Percentiles rank a stretch among this genome's conserved stretches.
Conservation (phyloP, 1,139 yeast genomes). For the Pneumocystis wakefieldiae region DNA sequence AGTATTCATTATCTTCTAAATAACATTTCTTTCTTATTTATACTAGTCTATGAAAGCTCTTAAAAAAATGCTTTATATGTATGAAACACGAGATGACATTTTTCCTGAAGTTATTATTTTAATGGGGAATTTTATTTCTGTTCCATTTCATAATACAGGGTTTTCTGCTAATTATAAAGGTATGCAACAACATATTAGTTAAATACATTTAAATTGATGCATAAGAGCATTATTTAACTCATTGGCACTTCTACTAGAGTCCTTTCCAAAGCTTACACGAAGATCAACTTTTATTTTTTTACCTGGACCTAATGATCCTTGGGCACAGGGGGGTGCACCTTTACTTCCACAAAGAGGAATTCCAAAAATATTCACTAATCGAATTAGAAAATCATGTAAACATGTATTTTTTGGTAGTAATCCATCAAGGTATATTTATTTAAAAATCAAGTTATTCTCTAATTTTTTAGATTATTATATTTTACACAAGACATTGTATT, state of each 20-base stretch:
- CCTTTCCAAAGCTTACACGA: conserved; percentile 32
- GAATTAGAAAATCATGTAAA: conserved; percentile 50
- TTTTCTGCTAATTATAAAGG: conserved; percentile 44
- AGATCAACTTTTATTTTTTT: conserved; percentile 45
- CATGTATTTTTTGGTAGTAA: conserved; percentile 59
- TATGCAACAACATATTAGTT: conserved; percentile 21
- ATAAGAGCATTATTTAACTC: conserved; percentile 36
- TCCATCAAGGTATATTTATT: conserved; percentile 49
- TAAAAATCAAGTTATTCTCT: background rate
- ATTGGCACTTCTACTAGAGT: conserved; percentile 36
- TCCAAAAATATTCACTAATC: conserved; percentile 53
- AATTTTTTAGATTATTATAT: conserved; percentile 26
- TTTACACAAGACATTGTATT: conserved; percentile 71
- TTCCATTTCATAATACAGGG: conserved; percentile 42
- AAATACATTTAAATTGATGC: background rate
- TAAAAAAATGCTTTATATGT: background rate
- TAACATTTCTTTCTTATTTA: conserved; percentile 38
- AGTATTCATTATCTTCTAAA: conserved; percentile 46
- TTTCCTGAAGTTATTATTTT: conserved; percentile 48
- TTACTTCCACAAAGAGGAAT: conserved; percentile 54
- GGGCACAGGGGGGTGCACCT: conserved; percentile 65
- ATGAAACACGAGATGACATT: conserved; percentile 24
- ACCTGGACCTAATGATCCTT: conserved; percentile 88
- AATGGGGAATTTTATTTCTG: conserved; percentile 56
- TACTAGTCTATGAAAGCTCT: conserved; percentile 19